Conservation (phyloP, 108 stramenopile species). For the Fragilaria crotonensis region DNA sequence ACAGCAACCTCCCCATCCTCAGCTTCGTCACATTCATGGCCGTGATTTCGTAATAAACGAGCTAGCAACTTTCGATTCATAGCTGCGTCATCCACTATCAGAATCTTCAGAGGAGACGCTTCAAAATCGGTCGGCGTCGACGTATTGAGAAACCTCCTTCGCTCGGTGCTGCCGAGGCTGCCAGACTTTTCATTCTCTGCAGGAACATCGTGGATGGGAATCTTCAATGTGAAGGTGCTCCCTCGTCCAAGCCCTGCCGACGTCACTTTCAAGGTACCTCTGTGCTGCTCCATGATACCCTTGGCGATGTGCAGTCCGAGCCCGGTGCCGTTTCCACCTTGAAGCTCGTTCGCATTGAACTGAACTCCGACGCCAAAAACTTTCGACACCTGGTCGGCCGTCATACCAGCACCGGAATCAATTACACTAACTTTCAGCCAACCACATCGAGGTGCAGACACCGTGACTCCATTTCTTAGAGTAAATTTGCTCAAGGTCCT, state of each 20-base stretch:
- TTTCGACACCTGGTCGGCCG: slow-evolving; percentile 20
- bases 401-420: slow-evolving; percentile 59
- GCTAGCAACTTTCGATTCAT: slow-evolving; percentile 34
- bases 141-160: neutral
- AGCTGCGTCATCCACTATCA: slow-evolving; percentile 28
- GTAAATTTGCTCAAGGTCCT: too few species aligned
- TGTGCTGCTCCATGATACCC: slow-evolving; percentile 52
- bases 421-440: slow-evolving; percentile 23
- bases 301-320: slow-evolving; percentile 60
- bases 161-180: neutral
- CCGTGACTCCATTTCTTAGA: slow-evolving; percentile 12
- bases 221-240: slow-evolving; percentile 32
- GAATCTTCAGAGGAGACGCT: slow-evolving; percentile 8
- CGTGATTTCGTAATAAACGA: slow-evolving; percentile 22
- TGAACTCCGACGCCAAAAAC: slow-evolving; percentile 58
- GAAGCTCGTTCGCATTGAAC: slow-evolving; percentile 55
- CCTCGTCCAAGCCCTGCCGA: slow-evolving; percentile 46
- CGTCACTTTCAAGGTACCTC: slow-evolving; percentile 24
- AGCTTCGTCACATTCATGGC: slow-evolving; percentile 26
- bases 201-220: slow-evolving; percentile 34
- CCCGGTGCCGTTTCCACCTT: slow-evolving; percentile 58
- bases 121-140: too few species aligned
- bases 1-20: slow-evolving; percentile 28
- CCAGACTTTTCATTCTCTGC: neutral
- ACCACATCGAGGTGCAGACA: slow-evolving; percentile 10